Evolutionary conservation across 768 basidiomycete genomes (phyloP).

Genomic region (Suillus variegatus): DNA sequence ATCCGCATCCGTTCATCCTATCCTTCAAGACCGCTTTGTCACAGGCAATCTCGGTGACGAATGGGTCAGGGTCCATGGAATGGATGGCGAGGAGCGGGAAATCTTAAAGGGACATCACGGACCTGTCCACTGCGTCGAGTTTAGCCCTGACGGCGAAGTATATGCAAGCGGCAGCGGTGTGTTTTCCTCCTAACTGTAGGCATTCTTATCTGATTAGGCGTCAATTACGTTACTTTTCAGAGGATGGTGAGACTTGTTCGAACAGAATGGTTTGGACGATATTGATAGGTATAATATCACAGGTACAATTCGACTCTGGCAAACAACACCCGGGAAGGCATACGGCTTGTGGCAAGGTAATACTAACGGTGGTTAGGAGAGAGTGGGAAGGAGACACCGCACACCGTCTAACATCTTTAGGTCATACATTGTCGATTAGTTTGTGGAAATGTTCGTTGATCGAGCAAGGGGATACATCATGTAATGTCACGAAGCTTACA

Average conservation of each 20-base stretch:
- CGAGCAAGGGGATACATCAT: constrained; percentile 17
- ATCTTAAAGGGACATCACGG: constrained; percentile 97
- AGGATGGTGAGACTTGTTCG: constrained; percentile 57
- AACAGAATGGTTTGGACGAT: not conserved
- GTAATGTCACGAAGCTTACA: constrained; percentile 20
- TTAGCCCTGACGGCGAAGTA: constrained; percentile 95
- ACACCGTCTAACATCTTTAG: constrained; percentile 1
- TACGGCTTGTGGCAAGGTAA: constrained; percentile 90
- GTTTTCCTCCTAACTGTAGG: constrained; percentile 33
- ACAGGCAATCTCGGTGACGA: constrained; percentile 90
- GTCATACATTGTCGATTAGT: constrained; percentile 15
- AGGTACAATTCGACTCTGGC: constrained; percentile 97
- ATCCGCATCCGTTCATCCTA: constrained; percentile 93
- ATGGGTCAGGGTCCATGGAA: constrained; percentile 94
- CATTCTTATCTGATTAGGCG: constrained; percentile 10
- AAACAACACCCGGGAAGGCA: constrained; percentile 89
- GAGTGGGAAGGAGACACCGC: constrained; percentile 19
- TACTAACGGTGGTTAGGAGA: constrained; percentile 42
- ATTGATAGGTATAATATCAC: constrained; percentile 15
- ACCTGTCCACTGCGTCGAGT: constrained; percentile 92
- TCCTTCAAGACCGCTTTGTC: constrained; percentile 85
- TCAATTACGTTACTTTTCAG: constrained; percentile 35
- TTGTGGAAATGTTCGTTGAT: constrained; percentile 20
- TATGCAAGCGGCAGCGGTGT: constrained; percentile 95
- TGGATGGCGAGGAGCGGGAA: constrained; percentile 88